Base-by-base conservation (phyloP, 2,329 filamentous ascomycete species). In the Botrytis cinerea region DNA sequence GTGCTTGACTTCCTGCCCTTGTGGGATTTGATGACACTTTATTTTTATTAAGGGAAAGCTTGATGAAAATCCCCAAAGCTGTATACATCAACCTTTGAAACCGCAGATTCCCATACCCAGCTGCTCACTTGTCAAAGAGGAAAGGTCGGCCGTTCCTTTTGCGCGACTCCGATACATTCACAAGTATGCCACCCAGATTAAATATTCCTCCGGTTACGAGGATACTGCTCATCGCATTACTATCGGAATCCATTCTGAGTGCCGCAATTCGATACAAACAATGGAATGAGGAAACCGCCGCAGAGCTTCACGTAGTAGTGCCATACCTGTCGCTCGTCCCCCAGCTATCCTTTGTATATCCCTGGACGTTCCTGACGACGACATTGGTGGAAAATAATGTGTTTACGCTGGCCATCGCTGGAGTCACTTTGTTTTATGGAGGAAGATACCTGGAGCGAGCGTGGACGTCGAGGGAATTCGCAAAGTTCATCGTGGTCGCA, bases 361-460 rank as follows among this genome's bases (percentile, higher is more conserved):
- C 96, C 0, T 99, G 96, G 96, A 97, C 94, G 1, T 92, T 97
- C 76, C 79, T 97, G 73, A 93, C 93, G 4, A 92, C 94, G 2
- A 93, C 94, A 0, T 87, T 98, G 73, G 94, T 98, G 67, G 96
- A 99, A 85, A 92, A 93, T 83, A 98, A 98, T 82, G 86, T 98
- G 78, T 92, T 97, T 80, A 97, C 94, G 18, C 86, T 98, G 61
- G 84, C 89, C 40, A 89, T 97, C 73, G 94, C 93, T 66, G 91
- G 87, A 43, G 85, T 91, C 61, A 95, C 95, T 1, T 84, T 98
- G 71, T 97, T 95, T 83, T 93, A 97, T 84, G 95, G 95, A 72
- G 96, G 96, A 16, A 90, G 94, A 79, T 99, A 99, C 82, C 89
- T 99, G 35, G 96, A 99, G 87, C 88, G 96, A 80, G 95, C 96